Conservation (phyloP, 2,329 filamentous ascomycete species). For the Pyrenochaeta sp. region DNA sequence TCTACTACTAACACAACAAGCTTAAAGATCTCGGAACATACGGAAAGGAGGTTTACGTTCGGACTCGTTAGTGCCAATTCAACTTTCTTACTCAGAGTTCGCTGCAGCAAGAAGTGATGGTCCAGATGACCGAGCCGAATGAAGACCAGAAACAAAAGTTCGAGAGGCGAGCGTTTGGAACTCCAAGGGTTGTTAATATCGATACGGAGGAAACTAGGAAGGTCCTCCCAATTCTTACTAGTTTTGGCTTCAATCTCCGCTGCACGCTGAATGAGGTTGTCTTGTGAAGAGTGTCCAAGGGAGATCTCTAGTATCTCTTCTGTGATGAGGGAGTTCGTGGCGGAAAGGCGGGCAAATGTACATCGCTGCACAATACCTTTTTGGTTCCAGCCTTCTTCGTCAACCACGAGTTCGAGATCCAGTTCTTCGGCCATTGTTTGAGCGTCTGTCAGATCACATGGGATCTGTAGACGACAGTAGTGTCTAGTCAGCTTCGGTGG, state of each 20-base stretch:
- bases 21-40: conserved; percentile 50
- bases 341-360: conserved; percentile 58
- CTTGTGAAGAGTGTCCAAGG: conserved; percentile 48
- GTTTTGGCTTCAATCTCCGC: conserved; percentile 40
- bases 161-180: conserved; percentile 42
- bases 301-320: conserved; percentile 69
- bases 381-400: conserved; percentile 63
- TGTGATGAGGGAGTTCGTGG: conserved; percentile 59
- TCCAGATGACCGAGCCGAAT: conserved; percentile 62
- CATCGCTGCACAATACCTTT: conserved; percentile 54
- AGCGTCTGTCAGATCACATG: conserved; percentile 63
- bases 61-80: conserved; percentile 32
- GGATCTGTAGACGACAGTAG: conserved; percentile 63
- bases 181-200: conserved; percentile 25
- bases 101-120: conserved; percentile 67
- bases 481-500: conserved; percentile 63
- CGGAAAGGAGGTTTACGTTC: conserved; percentile 43
- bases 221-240: conserved; percentile 28
- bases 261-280: conserved; percentile 49
- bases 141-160: conserved; percentile 55
- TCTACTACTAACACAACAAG: conserved; percentile 49
- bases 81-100: conserved; percentile 61
- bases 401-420: conserved; percentile 53
- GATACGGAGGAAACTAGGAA: conserved; percentile 40
- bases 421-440: conserved; percentile 57